A percentile compares a stretch with the other conserved stretches of the same genome.
These are phyloP conservation scores for Mortierella sp. DNA, from an alignment of 371 early-diverging fungal genomes.

Conservation along the genomic window DNA sequence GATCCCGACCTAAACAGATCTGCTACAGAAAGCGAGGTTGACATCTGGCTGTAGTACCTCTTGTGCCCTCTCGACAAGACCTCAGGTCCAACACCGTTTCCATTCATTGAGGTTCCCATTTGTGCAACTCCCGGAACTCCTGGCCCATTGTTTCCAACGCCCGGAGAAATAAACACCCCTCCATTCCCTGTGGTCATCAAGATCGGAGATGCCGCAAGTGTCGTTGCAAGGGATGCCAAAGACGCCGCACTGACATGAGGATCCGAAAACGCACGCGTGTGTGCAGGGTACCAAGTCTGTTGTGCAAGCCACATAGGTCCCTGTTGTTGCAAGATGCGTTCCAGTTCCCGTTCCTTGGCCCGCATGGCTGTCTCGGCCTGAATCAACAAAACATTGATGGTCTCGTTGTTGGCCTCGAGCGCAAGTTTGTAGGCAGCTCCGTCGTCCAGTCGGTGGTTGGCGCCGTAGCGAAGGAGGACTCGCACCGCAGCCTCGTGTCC, in stretches of 20 bases:
- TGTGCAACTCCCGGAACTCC: conserved; percentile 8
- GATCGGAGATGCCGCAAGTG: neutral
- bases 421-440: conserved; percentile 57
- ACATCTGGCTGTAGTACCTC: conserved; percentile 54
- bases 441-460: conserved; percentile 65
- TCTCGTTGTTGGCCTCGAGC: conserved; percentile 46
- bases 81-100: neutral
- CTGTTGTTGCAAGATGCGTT: conserved; percentile 40
- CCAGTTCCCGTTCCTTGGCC: conserved; percentile 42
- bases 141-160: neutral
- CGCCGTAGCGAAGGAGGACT: conserved; percentile 75
- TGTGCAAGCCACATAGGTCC: conserved; percentile 25
- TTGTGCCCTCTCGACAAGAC: conserved; percentile 43
- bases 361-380: conserved; percentile 53
- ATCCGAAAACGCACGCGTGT: conserved; percentile 23
- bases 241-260: conserved; percentile 1
- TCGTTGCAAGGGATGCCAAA: neutral
- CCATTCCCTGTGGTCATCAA: neutral
- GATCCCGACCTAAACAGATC: conserved; percentile 54
- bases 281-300: conserved; percentile 20
- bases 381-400: conserved; percentile 37
- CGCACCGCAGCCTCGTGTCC: conserved; percentile 74
- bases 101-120: neutral
- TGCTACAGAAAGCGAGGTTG: conserved; percentile 45
- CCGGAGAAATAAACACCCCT: neutral